Percentiles rank a stretch among this genome's conserved stretches.
These are phyloP conservation scores for Hordeum pubiflorum DNA, from an alignment of 202 grass and related monocot species.

Conservation along the genomic window DNA sequence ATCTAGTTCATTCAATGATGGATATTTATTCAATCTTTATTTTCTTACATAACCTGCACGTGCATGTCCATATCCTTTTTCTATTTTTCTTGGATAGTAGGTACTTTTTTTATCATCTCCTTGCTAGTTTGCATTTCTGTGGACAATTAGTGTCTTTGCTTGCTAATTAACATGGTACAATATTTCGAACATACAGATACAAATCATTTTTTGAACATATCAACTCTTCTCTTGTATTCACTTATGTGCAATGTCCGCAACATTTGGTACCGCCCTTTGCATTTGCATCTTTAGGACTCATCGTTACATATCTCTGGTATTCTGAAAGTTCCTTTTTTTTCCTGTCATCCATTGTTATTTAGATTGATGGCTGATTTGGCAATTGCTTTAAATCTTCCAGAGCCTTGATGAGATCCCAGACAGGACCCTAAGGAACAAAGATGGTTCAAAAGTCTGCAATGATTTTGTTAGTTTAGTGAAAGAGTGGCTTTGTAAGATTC, in stretches of 20 bases:
- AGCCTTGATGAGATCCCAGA: conserved; percentile 66
- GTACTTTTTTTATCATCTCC: background rate
- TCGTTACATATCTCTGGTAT: conserved; percentile 14
- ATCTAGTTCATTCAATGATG: background rate
- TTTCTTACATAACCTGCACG: background rate
- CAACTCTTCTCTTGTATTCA: background rate
- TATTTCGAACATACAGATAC: background rate
- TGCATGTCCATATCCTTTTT: background rate
- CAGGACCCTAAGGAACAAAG: conserved; percentile 56
- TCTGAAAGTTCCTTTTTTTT: background rate
- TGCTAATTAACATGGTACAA: background rate
- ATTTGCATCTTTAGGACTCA: background rate
- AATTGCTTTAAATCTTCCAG: conserved; percentile 41
- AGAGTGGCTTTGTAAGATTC: conserved; percentile 73
- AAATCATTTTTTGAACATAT: background rate
- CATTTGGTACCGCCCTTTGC: background rate
- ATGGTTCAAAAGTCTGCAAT: conserved; percentile 62
- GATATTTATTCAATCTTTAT: background rate
- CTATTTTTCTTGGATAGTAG: background rate
- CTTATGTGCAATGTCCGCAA: background rate
- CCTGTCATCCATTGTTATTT: background rate
- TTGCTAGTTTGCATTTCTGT: background rate
- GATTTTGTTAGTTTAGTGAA: conserved; percentile 74
- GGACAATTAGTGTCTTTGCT: background rate
- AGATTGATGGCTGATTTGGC: conserved; percentile 16